phyloP scores from a whole-genome alignment of 2,329 filamentous ascomycete species.

The Cephalotrichum gorgonifer region DNA sequence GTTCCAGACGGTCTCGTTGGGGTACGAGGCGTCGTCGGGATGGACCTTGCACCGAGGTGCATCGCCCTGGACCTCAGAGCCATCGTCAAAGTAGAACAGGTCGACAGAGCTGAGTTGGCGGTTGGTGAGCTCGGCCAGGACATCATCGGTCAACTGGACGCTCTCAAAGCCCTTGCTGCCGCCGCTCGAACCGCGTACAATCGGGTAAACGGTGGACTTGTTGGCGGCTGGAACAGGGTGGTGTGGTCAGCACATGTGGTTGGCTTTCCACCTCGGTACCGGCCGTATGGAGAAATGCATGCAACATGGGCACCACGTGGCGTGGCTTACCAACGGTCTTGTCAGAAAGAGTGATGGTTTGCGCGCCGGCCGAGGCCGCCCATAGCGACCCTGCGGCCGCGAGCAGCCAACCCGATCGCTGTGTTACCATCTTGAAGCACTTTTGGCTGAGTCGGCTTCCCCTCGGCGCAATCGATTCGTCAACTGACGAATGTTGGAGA shows the following conservation, averaged over 20 bases:
- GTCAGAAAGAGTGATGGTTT: conserved; percentile 15
- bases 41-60: conserved; percentile 28
- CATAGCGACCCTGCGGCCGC: not conserved
- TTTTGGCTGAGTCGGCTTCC: not conserved
- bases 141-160: conserved; percentile 22
- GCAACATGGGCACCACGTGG: too few relatives aligned
- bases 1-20: conserved; percentile 31
- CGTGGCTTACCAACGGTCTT: conserved; percentile 13
- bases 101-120: conserved; percentile 18
- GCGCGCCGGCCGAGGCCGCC: conserved; percentile 8
- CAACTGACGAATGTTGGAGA: not conserved
- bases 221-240: not conserved
- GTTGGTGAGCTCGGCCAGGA: conserved; percentile 19
- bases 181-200: conserved; percentile 1
- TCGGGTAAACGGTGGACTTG: not conserved
- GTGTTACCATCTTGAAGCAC: not conserved
- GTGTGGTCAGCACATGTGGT: not conserved
- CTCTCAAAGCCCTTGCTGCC: conserved; percentile 9
- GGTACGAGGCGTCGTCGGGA: conserved; percentile 45
- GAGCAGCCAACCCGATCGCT: not conserved
- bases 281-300: not conserved
- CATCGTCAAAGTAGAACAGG: conserved; percentile 21
- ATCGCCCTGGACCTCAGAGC: conserved; percentile 6
- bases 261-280: not conserved
- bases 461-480: not conserved